A percentile compares a stretch with the other conserved stretches of the same genome.
Conservation (phyloP, 148 eudicot species). For the Diospyros lotus region DNA sequence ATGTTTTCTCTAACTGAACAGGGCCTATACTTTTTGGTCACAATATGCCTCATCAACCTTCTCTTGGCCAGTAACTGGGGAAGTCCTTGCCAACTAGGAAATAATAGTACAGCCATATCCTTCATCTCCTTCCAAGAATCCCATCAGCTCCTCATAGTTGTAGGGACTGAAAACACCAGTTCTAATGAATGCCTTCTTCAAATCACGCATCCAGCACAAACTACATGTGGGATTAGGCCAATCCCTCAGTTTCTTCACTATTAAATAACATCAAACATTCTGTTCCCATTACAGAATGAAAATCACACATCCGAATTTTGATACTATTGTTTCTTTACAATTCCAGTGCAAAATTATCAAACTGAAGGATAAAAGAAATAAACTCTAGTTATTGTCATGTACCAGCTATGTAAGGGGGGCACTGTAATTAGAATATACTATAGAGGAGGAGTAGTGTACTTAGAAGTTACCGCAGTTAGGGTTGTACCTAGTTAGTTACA, state of each 20-base stretch:
- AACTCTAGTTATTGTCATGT: background rate
- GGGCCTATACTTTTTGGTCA: slow-evolving; percentile 52
- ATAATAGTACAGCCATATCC: slow-evolving; percentile 78
- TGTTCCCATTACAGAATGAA: background rate
- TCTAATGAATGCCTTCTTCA: slow-evolving; percentile 54
- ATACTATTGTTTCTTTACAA: background rate
- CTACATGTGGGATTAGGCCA: slow-evolving; percentile 20
- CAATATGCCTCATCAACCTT: slow-evolving; percentile 71
- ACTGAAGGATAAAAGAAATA: background rate
- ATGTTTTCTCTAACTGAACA: background rate
- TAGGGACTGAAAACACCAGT: slow-evolving; percentile 60
- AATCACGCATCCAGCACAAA: slow-evolving; percentile 69
- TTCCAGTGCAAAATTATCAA: background rate
- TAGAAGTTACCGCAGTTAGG: no score
- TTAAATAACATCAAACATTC: background rate
- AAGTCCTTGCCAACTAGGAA: slow-evolving; percentile 89
- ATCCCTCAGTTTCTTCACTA: background rate
- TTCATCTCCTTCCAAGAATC: slow-evolving; percentile 77
- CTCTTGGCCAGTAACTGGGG: slow-evolving; percentile 80
- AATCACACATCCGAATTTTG: background rate
- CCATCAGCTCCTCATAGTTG: slow-evolving; percentile 54
- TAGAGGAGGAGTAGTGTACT: no score
- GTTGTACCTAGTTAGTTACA: no score
- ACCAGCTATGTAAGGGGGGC: no score
- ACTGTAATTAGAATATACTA: no score